Conservation (phyloP, 163 green algal genomes). For the Prototheca wickerhamii region DNA sequence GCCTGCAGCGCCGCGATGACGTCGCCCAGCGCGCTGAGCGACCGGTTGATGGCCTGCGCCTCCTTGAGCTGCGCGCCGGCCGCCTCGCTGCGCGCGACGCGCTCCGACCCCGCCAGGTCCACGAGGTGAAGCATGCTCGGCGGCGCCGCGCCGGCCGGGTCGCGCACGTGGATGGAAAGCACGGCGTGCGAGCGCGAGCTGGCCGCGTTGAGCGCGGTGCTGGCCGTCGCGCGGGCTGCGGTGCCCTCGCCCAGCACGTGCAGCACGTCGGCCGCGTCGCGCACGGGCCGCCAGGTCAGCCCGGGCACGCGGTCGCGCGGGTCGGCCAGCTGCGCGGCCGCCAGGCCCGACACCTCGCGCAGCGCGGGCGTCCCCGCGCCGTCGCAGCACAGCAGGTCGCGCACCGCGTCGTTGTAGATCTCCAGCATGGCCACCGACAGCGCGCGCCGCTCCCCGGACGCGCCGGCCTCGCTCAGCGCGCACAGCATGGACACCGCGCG, state of each 20-base stretch:
- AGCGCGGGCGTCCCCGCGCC: slow-evolving; percentile 20
- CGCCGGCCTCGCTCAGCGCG: slow-evolving; percentile 35
- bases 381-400: slow-evolving; percentile 35
- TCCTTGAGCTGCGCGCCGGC: slow-evolving; percentile 86
- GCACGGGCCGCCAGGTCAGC: slow-evolving; percentile 52
- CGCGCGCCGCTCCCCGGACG: slow-evolving; percentile 21
- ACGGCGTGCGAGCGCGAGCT: slow-evolving; percentile 57
- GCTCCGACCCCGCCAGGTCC: slow-evolving; percentile 61
- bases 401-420: slow-evolving; percentile 37
- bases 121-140: slow-evolving; percentile 42
- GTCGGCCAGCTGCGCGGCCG: slow-evolving; percentile 14
- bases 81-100: slow-evolving; percentile 55
- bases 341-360: slow-evolving; percentile 26
- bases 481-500: slow-evolving; percentile 46
- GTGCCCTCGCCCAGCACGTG: slow-evolving; percentile 46
- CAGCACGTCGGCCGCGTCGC: slow-evolving; percentile 49
- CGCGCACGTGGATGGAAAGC: slow-evolving; percentile 56
- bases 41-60: slow-evolving; percentile 98
- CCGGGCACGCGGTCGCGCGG: slow-evolving; percentile 44
- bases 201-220: slow-evolving; percentile 62
- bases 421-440: slow-evolving; percentile 73
- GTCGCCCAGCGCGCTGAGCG: slow-evolving; percentile 82
- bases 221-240: slow-evolving; percentile 44
- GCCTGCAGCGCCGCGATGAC: slow-evolving; percentile 76
- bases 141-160: slow-evolving; percentile 23